Percentiles rank a stretch among this genome's conserved stretches.
These are phyloP conservation scores for Alternaria panax DNA, from an alignment of 2,329 filamentous ascomycete species.

Conservation along the genomic window DNA sequence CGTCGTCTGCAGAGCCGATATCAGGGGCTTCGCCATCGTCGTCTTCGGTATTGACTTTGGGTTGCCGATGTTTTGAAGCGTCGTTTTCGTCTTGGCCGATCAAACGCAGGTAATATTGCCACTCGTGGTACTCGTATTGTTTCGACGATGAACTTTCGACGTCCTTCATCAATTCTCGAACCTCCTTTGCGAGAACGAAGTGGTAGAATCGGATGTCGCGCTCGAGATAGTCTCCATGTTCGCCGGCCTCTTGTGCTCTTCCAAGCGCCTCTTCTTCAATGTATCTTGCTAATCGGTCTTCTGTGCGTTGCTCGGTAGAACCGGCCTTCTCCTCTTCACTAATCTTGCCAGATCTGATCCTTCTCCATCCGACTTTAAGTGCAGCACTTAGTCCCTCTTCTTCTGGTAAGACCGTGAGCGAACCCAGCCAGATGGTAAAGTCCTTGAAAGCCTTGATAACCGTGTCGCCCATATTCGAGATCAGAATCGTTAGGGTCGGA, in stretches of 20 bases:
- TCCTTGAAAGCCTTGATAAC: constrained; percentile 63
- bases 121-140: constrained; percentile 51
- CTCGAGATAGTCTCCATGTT: constrained; percentile 53
- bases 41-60: constrained; percentile 31
- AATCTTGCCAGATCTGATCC: constrained; percentile 33
- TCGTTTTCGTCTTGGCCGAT: constrained; percentile 53
- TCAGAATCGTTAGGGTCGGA: constrained; percentile 62
- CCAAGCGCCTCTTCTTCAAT: constrained; percentile 53
- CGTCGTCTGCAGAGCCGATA: constrained; percentile 43
- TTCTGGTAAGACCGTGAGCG: constrained; percentile 62
- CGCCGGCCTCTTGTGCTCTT: constrained; percentile 51
- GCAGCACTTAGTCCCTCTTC: constrained; percentile 53
- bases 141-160: constrained; percentile 49
- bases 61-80: constrained; percentile 45
- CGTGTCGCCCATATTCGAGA: constrained; percentile 63
- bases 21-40: constrained; percentile 33
- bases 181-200: constrained; percentile 56
- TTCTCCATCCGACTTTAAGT: constrained; percentile 39
- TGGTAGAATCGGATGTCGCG: constrained; percentile 62
- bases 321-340: constrained; percentile 21
- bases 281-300: constrained; percentile 48
- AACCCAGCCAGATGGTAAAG: constrained; percentile 63
- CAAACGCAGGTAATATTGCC: constrained; percentile 49
- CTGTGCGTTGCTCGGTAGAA: constrained; percentile 21
- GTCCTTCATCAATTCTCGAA: constrained; percentile 54